Base-by-base conservation (phyloP, 192 early-diverging fungal species). In the Podila epigama region DNA sequence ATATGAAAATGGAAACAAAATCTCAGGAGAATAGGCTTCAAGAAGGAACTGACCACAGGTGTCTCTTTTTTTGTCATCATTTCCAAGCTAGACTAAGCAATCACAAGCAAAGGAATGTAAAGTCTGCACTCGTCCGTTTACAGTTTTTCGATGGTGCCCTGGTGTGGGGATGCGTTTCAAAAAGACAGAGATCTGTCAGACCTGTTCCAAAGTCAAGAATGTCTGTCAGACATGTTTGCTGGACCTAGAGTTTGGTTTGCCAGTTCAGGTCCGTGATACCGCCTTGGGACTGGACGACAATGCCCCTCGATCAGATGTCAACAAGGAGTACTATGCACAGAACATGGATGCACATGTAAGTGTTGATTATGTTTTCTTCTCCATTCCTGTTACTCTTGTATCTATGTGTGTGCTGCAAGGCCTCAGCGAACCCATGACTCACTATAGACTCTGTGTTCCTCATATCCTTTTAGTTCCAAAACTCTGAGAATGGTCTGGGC, bases 171-270 rank as follows among this genome's bases (percentile, higher is more conserved):
- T 94, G 94, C 89, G 97, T 59, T 94, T 92, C 86, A 98, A 98
- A 73, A 97, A 98, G 86, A 99, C 98, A 0, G 96, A 99, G 78
- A 93, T 98, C 58, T 99, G 98, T 63, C 93, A 96, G 77, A 94
- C 94, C 0, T 99, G 98, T 71, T 93, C 98, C 35, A 97, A 98
- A 78, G 85, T 98, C 68, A 99, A 99, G 83, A 98, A 99, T 80
- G 94, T 95, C 11, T 99, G 98, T 62, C 98, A 98, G 71, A 96
- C 96, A 8, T 99, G 98, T 72, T 83, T 98, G 18, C 82, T 98
- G 42, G 97, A 99, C 84, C 86, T 98, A n/a, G 93, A 98, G 75
- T 95, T 91, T 73, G 93, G 92, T 40, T 82, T 99, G 56, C 97
- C 96, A 18, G 91, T 94, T 6, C 95, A 97, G 79, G 97, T 97